Conservation (phyloP, 177 flowering plant species). For the Telopea speciosissima region DNA sequence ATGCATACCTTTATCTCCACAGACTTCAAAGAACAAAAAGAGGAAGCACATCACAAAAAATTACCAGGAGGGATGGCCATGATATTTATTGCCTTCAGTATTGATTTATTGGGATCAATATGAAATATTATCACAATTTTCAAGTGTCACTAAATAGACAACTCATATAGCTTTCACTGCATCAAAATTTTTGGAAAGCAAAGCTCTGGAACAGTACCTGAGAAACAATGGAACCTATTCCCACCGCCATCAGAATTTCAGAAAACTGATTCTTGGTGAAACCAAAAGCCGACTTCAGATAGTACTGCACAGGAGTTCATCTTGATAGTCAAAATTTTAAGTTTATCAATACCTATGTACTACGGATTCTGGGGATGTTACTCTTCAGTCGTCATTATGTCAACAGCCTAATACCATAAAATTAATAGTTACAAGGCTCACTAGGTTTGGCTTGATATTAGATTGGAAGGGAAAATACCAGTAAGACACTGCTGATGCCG, state of each 20-base stretch:
- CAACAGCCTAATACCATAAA: no score
- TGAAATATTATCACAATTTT: background rate
- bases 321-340: background rate
- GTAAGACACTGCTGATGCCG: constrained; percentile 66
- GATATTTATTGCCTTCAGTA: background rate
- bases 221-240: constrained; percentile 76
- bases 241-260: constrained; percentile 74
- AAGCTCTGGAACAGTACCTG: constrained; percentile 44
- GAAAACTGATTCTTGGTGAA: constrained; percentile 74
- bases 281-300: constrained; percentile 80
- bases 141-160: background rate
- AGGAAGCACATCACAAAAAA: no score
- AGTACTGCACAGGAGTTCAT: constrained; percentile 49
- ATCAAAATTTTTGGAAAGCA: background rate
- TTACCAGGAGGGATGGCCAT: no score
- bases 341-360: background rate
- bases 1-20: no score
- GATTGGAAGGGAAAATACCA: constrained; percentile 40
- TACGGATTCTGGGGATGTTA: background rate
- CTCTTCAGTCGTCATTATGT: background rate
- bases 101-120: background rate
- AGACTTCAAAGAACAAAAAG: no score
- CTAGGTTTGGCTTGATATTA: background rate
- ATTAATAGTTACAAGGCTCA: no score
- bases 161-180: background rate